These are phyloP conservation scores for Murraya koenigii DNA, from an alignment of 345 rosid species.

Conservation along the genomic window DNA sequence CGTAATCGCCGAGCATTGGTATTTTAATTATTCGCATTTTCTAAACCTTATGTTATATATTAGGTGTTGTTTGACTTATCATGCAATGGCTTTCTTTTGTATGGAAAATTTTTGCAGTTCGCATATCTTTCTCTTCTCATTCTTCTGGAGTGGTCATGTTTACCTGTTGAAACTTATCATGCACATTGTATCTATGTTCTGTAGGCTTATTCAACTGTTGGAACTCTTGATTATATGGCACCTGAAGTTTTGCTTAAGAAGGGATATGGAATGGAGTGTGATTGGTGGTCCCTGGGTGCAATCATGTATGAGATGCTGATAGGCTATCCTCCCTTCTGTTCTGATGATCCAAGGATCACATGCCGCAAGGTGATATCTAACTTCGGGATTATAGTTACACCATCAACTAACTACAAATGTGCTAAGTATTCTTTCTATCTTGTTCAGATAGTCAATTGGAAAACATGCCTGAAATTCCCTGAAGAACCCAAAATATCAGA, in stretches of 20 bases:
- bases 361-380: slow-evolving; percentile 77
- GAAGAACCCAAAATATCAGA: slow-evolving; percentile 84
- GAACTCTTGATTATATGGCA: slow-evolving; percentile 99
- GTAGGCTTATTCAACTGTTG: slow-evolving; percentile 98
- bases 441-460: slow-evolving; percentile 86
- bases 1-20: slow-evolving; percentile 97
- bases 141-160: slow-evolving; percentile 10
- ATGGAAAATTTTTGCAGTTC: background rate
- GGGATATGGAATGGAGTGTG: slow-evolving; percentile 98
- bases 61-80: background rate
- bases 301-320: slow-evolving; percentile 95
- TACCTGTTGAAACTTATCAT: slow-evolving; percentile 8
- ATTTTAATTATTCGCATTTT: slow-evolving; percentile 24
- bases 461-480: slow-evolving; percentile 89
- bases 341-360: slow-evolving; percentile 92
- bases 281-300: slow-evolving; percentile 99
- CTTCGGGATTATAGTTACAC: slow-evolving; percentile 17
- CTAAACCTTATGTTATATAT: background rate
- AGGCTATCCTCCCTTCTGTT: slow-evolving; percentile 97
- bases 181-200: slow-evolving; percentile 12
- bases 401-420: slow-evolving; percentile 10
- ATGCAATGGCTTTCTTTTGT: background rate
- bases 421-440: slow-evolving; percentile 27
- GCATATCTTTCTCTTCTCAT: background rate
- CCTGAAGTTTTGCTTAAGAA: slow-evolving; percentile 94